Evolutionary conservation across 1,284 basidiomycete species (phyloP).

Genomic region (Takashimella tepidaria): DNA sequence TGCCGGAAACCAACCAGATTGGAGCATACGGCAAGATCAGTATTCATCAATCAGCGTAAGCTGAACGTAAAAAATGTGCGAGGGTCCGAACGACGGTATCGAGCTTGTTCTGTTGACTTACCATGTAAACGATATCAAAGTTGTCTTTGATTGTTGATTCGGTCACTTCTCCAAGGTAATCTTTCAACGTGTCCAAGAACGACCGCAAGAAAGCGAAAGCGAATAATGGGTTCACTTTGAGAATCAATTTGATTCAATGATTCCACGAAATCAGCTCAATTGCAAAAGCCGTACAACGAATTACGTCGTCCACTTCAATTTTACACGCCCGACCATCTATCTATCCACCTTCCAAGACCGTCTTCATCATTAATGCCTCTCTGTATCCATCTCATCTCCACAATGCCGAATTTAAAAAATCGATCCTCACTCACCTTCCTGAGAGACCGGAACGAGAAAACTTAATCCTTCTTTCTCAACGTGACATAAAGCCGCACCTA

Average conservation of each 20-base stretch:
- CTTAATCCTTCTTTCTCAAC: constrained; percentile 66
- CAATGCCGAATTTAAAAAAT: too few relatives aligned
- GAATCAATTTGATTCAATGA: not conserved
- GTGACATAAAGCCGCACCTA: constrained; percentile 55
- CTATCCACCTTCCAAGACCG: too few relatives aligned
- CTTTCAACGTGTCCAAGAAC: constrained; percentile 74
- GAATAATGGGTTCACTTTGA: constrained; percentile 75
- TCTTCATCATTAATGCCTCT: not conserved
- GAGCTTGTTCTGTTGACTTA: too few relatives aligned
- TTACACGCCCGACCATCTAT: too few relatives aligned
- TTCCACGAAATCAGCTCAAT: too few relatives aligned
- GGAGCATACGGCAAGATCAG: not conserved
- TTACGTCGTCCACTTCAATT: too few relatives aligned
- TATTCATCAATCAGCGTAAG: not conserved
- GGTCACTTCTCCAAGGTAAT: constrained; percentile 75
- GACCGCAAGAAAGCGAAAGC: constrained; percentile 83
- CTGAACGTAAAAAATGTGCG: not conserved
- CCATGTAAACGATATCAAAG: constrained; percentile 94
- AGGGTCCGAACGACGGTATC: too few relatives aligned
- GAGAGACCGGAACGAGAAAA: constrained; percentile 73
- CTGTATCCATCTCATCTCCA: not conserved
- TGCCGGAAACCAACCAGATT: too few relatives aligned
- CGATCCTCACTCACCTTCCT: constrained; percentile 38
- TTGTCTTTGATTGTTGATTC: constrained; percentile 78
- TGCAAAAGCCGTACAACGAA: too few relatives aligned